Evolutionary conservation across 345 rosid genomes (phyloP), one percentile per base, ranked within the genome.

Genomic region (Sapria himalayana): DNA sequence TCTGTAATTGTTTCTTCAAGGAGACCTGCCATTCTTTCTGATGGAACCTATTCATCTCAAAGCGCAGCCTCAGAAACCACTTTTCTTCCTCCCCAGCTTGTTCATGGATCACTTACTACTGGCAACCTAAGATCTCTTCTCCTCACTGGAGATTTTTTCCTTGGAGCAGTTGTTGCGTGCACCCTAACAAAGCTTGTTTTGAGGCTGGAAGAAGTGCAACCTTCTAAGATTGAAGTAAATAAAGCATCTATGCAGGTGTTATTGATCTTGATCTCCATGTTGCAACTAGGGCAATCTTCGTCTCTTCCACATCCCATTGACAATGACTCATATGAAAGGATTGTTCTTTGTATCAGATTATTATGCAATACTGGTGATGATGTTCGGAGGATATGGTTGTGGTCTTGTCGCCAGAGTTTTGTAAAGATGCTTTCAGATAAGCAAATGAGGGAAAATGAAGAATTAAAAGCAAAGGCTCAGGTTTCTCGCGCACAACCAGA

Each of bases 141-240:
- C 29, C 82, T 89, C 32, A 70, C 78, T 16, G 98, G 98, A 18
- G 98, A 89, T 48, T 89, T 89, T 60, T 89, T 82, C 76, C 91
- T 89, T 4, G 98, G 91, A 54, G 82, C 98, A n/a, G 91, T 89
- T 57, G 93, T 89, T 45, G 78, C 85, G 10, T 78, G 94, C 71
- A 74, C 94, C 6, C 57, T 82, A 54, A 69, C 94, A 12, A 89
- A 89, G 69, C 94, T 89, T 51, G 60, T 82, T 48, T 63, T 89
- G 63, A 76, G 98, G 63, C 61, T 79, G 67, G 85, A 89, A 49
- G 98, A 82, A 67, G 94, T 89, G 43, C 98, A 82, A 59, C 46
- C 91, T 12, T 70, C 80, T 37, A 75, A 65, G 45, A 61, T 51
- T 46, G 98, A 89, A 55, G 80, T 89, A 43, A 79, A 89, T 47